A percentile compares a stretch with the other conserved stretches of the same genome.
phyloP scores from a whole-genome alignment of 2,329 filamentous ascomycete species.

The Alternaria sp. region DNA sequence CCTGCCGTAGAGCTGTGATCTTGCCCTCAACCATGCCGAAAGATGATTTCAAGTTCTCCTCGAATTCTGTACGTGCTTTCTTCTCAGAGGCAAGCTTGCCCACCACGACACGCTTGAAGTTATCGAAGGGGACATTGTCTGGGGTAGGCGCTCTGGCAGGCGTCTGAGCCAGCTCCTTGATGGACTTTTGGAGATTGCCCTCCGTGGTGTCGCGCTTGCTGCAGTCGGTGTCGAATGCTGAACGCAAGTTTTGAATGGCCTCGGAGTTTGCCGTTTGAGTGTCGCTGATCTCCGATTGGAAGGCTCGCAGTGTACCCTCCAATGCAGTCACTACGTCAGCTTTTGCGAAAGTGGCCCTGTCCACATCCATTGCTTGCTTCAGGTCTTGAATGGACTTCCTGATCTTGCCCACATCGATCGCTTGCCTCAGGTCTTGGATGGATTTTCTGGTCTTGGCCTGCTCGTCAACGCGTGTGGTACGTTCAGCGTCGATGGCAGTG shows the following conservation, averaged over 20 bases:
- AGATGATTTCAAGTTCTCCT: not conserved
- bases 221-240: not conserved
- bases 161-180: not conserved
- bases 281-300: slow-evolving; percentile 1
- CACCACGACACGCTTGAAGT: not conserved
- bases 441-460: not conserved
- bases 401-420: not conserved
- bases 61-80: not conserved
- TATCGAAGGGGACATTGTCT: not conserved
- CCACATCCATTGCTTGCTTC: not conserved
- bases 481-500: not conserved
- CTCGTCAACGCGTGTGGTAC: not conserved
- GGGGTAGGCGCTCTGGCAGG: not conserved
- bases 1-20: not conserved
- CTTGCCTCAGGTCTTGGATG: not conserved
- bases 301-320: not conserved
- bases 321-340: not conserved
- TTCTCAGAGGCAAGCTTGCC: not conserved
- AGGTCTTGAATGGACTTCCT: not conserved
- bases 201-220: slow-evolving; percentile 1
- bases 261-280: not conserved
- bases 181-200: not conserved
- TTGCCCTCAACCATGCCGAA: not conserved
- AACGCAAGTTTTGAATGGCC: not conserved
- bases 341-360: not conserved